Base-by-base conservation (phyloP, 371 early-diverging fungal species). In the Saksenaea vasiformis region DNA sequence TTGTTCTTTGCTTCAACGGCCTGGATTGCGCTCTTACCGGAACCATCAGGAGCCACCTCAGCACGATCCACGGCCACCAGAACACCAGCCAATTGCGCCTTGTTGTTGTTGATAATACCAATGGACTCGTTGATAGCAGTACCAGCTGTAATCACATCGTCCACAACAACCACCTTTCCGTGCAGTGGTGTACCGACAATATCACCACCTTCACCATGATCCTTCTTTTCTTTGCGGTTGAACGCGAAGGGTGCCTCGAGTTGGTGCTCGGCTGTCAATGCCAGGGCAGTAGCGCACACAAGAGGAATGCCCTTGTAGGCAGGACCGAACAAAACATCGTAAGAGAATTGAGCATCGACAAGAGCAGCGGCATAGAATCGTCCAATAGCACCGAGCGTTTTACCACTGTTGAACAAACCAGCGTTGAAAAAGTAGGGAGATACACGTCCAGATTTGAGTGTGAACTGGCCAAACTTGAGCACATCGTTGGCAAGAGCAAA, bases 221-320 rank as follows among this genome's bases (percentile, higher is more conserved):
- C 96, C 83, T 98, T 98, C 84, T 88, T 90, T 74, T 98, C 98
- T 80, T 98, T 98, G 65, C 98, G 90, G 86, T 98, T 97, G 83
- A 96, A 98, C 44, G 90, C 78, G 73, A 90, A 98, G 14, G 96
- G 94, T 5, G 87, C 90, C 54, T 93, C 87, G 53, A 79, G 74
- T 0, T 68, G 58, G 69, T 85, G 81, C 38, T 87, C 73, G 17
- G 67, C 76, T 31, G 86, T 81, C 62, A 97, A 76, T 2, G 92
- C 83, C 17, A 95, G 80, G 26, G 90, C 91, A 14, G 94, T 90
- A 9, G 96, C 80, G 27, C 93, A 85, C 2, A 93, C 95, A 15
- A 98, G 84, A 11, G 98, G 98, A 61, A 98, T 93, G 55, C 98
- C 98, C 87, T 98, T 98, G 88, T 98, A 98, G 15, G 98, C 98